Conservation (phyloP, 495 filamentous ascomycete species). For the Pseudomonodictys pantanalensis region DNA sequence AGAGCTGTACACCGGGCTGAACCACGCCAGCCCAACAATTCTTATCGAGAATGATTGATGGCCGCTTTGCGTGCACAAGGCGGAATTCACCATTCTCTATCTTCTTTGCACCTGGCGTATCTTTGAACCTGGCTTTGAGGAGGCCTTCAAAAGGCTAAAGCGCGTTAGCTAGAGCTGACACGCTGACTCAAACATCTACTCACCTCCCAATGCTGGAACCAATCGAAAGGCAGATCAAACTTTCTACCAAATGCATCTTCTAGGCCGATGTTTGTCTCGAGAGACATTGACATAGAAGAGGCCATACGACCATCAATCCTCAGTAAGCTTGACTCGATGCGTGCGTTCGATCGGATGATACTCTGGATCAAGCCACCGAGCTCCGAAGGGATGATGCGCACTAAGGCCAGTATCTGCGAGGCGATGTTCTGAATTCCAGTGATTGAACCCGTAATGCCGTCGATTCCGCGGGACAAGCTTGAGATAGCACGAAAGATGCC, state of each 20-base stretch:
- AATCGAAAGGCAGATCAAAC: conserved; percentile 30
- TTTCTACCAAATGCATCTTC: conserved; percentile 33
- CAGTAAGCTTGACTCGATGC: conserved; percentile 27
- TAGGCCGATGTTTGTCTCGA: conserved; percentile 30
- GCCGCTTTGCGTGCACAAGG: not conserved
- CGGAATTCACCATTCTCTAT: not conserved
- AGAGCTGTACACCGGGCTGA: not conserved
- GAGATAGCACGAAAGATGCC: not conserved
- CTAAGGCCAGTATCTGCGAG: conserved; percentile 18
- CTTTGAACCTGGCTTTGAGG: not conserved
- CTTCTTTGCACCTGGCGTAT: not conserved
- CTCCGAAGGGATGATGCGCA: conserved; percentile 28
- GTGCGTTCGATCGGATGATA: conserved; percentile 28
- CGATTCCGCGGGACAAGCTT: not conserved
- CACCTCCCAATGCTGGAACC: conserved; percentile 36
- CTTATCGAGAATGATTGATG: not conserved
- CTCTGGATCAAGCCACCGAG: conserved; percentile 14
- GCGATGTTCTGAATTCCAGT: conserved; percentile 14
- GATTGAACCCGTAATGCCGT: conserved; percentile 9
- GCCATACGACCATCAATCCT: conserved; percentile 25
- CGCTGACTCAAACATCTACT: conserved; percentile 26
- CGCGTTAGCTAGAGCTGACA: not conserved
- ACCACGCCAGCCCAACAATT: not conserved
- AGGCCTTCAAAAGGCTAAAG: not conserved
- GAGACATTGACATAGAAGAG: not conserved